Evolutionary conservation across 2,329 filamentous ascomycete species (phyloP).

Genomic region (Leptosphaerulina australis): DNA sequence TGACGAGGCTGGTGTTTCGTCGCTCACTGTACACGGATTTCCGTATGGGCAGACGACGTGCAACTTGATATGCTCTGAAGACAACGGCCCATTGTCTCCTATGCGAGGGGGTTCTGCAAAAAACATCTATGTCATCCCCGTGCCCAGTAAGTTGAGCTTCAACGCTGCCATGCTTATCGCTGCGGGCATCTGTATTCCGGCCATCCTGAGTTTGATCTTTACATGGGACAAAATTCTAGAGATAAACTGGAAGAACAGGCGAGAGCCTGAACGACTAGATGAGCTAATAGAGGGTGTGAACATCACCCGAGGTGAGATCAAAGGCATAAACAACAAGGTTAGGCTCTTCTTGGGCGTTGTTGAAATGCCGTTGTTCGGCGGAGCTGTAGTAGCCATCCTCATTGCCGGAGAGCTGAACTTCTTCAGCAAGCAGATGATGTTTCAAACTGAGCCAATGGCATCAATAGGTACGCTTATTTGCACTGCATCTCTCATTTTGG

Average conservation of each 20-base stretch:
- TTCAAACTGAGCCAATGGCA: conserved; percentile 66
- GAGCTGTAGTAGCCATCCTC: conserved; percentile 64
- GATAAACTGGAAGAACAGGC: conserved; percentile 62
- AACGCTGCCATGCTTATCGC: conserved; percentile 65
- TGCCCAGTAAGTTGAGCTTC: conserved; percentile 62
- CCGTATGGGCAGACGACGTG: conserved; percentile 55
- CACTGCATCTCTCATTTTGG: too few relatives aligned
- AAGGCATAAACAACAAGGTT: conserved; percentile 46
- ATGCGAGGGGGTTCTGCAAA: conserved; percentile 62
- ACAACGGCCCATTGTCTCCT: conserved; percentile 59
- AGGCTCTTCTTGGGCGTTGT: conserved; percentile 50
- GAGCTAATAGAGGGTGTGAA: conserved; percentile 61
- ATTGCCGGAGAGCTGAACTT: conserved; percentile 69
- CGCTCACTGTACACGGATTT: conserved; percentile 52
- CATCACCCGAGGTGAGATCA: conserved; percentile 60
- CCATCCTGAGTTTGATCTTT: conserved; percentile 65
- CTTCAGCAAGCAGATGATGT: conserved; percentile 61
- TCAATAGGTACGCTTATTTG: conserved; percentile 55
- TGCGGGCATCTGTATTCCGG: conserved; percentile 69
- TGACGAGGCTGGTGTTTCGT: conserved; percentile 48
- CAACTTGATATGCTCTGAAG: conserved; percentile 55
- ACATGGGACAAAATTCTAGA: conserved; percentile 70
- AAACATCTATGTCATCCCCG: conserved; percentile 68
- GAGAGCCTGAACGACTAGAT: conserved; percentile 45
- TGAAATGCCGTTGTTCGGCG: conserved; percentile 64